A percentile compares a stretch with the other conserved stretches of the same genome.
These are phyloP conservation scores for Avena atlantica DNA, from an alignment of 176 grass and related monocot species.

Conservation along the genomic window DNA sequence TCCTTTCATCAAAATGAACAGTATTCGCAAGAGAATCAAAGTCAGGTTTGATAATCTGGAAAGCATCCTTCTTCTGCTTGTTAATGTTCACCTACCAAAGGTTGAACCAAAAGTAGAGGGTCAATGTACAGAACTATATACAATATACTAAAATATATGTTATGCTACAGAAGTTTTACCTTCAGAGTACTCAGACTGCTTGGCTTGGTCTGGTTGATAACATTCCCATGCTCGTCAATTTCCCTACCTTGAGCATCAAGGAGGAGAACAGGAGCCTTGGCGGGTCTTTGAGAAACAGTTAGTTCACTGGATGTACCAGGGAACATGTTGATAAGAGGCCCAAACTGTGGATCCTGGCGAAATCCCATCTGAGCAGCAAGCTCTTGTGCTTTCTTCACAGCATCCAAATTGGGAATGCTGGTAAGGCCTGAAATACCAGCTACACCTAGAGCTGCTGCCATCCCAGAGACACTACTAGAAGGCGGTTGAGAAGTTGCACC, in stretches of 20 bases:
- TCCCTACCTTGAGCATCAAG: constrained; percentile 95
- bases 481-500: constrained; percentile 32
- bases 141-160: not conserved
- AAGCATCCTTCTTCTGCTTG: constrained; percentile 97
- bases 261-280: constrained; percentile 81
- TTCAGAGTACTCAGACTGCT: constrained; percentile 90
- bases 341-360: constrained; percentile 88
- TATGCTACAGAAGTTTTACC: constrained; percentile 52
- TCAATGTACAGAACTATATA: constrained; percentile 23
- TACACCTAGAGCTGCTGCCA: constrained; percentile 20
- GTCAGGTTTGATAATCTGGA: constrained; percentile 98
- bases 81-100: constrained; percentile 89
- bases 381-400: constrained; percentile 91
- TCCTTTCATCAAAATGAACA: constrained; percentile 88
- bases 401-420: constrained; percentile 83
- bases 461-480: constrained; percentile 39
- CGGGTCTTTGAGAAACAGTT: constrained; percentile 73
- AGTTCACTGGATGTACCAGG: constrained; percentile 77
- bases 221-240: constrained; percentile 92
- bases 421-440: constrained; percentile 65
- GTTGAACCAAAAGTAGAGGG: constrained; percentile 28
- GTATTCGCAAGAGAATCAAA: constrained; percentile 80
- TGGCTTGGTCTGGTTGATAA: constrained; percentile 76
- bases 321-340: constrained; percentile 86
- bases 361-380: constrained; percentile 96